phyloP scores from a whole-genome alignment of 2,329 filamentous ascomycete species.

The Myrmaecium sp. region DNA sequence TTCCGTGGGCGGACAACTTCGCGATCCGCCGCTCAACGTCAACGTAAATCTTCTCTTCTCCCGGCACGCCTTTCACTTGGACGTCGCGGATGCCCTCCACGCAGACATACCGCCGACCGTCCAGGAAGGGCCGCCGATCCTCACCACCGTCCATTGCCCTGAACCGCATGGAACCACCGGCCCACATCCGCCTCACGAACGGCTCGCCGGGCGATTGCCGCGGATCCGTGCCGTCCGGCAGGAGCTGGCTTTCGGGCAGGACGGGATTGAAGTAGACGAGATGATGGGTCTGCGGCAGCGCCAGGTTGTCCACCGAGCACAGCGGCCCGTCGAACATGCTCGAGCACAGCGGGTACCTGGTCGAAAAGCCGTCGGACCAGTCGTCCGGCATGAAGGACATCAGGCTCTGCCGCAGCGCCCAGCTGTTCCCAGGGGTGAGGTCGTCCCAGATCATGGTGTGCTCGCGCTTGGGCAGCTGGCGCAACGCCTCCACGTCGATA shows the following conservation, averaged over 20 bases:
- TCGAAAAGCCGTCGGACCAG: too few relatives aligned
- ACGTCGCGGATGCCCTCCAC: constrained; percentile 32
- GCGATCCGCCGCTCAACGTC: constrained; percentile 38
- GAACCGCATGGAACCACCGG: constrained; percentile 56
- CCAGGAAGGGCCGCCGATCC: constrained; percentile 8
- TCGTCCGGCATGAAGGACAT: constrained; percentile 8
- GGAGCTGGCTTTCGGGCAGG: constrained; percentile 42
- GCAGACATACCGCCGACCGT: constrained; percentile 23
- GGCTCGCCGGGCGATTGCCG: constrained; percentile 57
- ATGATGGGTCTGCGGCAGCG: constrained; percentile 54
- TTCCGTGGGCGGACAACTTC: too few relatives aligned
- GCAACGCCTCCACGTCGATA: too few relatives aligned
- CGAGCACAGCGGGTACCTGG: too few relatives aligned
- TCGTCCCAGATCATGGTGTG: constrained; percentile 37
- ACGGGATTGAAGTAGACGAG: constrained; percentile 74
- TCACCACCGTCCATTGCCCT: constrained; percentile 3
- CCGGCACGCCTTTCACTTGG: constrained; percentile 31
- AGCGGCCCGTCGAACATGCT: too few relatives aligned
- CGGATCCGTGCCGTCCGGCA: constrained; percentile 71
- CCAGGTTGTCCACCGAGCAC: too few relatives aligned
- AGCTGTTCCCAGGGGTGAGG: constrained; percentile 43
- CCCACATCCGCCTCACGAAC: constrained; percentile 74
- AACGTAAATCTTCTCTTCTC: constrained; percentile 42
- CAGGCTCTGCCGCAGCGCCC: constrained; percentile 41
- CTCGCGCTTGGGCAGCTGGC: constrained; percentile 28